Evolutionary conservation across 2,329 filamentous ascomycete genomes (phyloP), one percentile per base, ranked within the genome.

Genomic region (Ophiostoma novo-ulmi): DNA sequence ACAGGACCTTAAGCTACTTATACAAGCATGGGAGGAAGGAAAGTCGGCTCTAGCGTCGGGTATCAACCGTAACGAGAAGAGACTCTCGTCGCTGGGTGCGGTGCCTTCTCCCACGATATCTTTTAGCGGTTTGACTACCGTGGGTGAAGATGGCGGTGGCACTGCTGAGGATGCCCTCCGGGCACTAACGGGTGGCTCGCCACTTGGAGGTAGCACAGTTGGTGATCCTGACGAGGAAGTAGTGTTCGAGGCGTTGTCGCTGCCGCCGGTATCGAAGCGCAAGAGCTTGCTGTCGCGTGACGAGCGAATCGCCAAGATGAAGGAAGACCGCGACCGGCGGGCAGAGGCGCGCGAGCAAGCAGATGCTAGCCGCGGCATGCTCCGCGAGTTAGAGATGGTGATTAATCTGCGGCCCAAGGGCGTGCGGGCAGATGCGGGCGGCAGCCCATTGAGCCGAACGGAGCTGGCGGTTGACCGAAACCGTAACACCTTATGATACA

Each of bases 301-400:
- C 76, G 93, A 99, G 80, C 88, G 95, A 63, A 91, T 98, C 75
- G 84, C 85, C 63, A 94, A 91, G 79, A 93, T 97, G 83, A 90
- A 91, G 75, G 94, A 97, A 77, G 94, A 98, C 64, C 87, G 94
- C 71, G 89, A 88, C 70, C 87, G 87, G 73, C 91, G 92, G 77
- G 90, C 91, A 26, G 84, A 88, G 58, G 82, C 89, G 58, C 87
- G 89, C 70, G 91, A 94, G 75, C 90, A 91, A 77, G 83, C 88
- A 64, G 93, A 97, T 73, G 91, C 92, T 13, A 96, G 89, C 73
- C 91, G 89, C 63, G 92, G 91, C 75, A 97, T 99, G 92, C 85
- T 99, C 73, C 89, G 91, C 73, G 95, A 99, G 80, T 84, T 99
- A 71, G 93, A 97, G 81, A 94, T 92, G 74, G 88, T 99, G 72